Conservation (phyloP, 2,329 filamentous ascomycete genomes). For the Lasiodiplodia sp. region DNA sequence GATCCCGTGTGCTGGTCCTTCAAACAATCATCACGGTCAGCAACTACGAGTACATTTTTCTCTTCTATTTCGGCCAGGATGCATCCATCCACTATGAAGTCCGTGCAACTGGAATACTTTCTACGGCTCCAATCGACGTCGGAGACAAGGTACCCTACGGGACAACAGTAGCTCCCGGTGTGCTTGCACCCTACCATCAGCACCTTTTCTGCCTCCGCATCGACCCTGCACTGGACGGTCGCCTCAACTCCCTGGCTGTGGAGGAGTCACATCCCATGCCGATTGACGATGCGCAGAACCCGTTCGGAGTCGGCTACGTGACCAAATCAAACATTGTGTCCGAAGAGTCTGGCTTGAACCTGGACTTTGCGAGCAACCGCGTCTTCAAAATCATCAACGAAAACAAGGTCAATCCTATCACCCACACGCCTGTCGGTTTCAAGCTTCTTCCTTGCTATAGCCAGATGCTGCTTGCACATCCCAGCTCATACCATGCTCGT, state of each 20-base stretch:
- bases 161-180: conserved; percentile 51
- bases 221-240: conserved; percentile 52
- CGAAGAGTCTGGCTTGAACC: conserved; percentile 34
- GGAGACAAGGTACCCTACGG: conserved; percentile 47
- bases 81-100: conserved; percentile 52
- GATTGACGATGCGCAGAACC: conserved; percentile 21
- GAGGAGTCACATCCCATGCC: conserved; percentile 40
- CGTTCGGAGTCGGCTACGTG: conserved; percentile 15
- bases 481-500: conserved; percentile 35
- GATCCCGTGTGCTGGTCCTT: conserved; percentile 46
- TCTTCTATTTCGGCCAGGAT: conserved; percentile 52
- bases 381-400: conserved; percentile 60
- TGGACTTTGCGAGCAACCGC: conserved; percentile 40
- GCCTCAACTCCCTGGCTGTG: conserved; percentile 41
- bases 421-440: conserved; percentile 59
- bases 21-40: conserved; percentile 52
- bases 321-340: conserved; percentile 29
- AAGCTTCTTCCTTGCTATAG: conserved; percentile 52
- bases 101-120: conserved; percentile 54
- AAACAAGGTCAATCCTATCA: conserved; percentile 55
- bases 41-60: conserved; percentile 56
- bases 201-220: conserved; percentile 54
- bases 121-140: conserved; percentile 48
- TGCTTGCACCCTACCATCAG: conserved; percentile 54
- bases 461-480: conserved; percentile 39